Base-by-base conservation (phyloP, 495 filamentous ascomycete genomes). In the Trichocladium antarcticum region DNA sequence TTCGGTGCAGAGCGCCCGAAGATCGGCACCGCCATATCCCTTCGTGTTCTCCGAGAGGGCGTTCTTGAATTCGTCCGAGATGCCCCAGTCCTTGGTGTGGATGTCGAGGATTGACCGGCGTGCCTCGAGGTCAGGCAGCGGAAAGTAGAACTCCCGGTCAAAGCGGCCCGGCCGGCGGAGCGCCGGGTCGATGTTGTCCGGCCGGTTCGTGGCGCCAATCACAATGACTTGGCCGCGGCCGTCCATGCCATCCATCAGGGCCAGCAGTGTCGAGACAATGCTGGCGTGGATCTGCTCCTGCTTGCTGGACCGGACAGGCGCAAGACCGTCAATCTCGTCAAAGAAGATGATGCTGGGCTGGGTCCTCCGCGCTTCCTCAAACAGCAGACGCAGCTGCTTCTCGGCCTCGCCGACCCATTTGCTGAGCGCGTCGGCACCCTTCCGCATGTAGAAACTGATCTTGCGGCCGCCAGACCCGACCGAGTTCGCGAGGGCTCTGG, bases 371-470 rank as follows among this genome's bases (percentile, higher is more conserved):
- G 92, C 92, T 66, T 98, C 93, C 56, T 98, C 92, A 56, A 98
- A 98, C 3, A 98, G 74, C 47, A 96, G 67, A 21, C 92, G 80
- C 16, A 98, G 75, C 61, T 97, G 92, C 58, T 89, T 80, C 65
- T 98, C 92, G 12, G 93, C 93, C 68, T 98, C 92, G 60, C 92
- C 92, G 48, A 97, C 93, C 92, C 92, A 98, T 69, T 98, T 98
- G 67, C 87, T 95, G 37, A 97, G 71, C 38, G 87, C 88, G 74
- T 98, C 92, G 29, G 89, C 93, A 47, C 93, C 92, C 64, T 98
- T 98, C 34, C 92, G 80, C 92, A 98, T 98, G 68, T 96, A 98
- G 56, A 98, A 98, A 0, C 86, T 96, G 41, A 98, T 87, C 62
- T 97, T 96, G 45, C 83, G 80, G 37, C 88, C 88, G 46, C 89